phyloP scores from a whole-genome alignment of 306 rosid species.

The Cyclanthera cordifolia region DNA sequence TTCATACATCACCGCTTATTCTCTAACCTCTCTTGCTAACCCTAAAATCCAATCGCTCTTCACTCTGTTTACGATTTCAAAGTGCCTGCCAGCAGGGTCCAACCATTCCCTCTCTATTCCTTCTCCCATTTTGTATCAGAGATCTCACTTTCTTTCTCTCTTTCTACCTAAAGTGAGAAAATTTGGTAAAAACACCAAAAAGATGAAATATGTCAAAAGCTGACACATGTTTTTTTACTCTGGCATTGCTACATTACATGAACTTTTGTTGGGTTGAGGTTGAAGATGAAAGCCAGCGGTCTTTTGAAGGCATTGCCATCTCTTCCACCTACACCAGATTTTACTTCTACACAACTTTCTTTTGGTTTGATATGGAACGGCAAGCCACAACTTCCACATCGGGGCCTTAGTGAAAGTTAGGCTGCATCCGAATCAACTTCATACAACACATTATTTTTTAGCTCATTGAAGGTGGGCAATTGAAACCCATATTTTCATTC shows the following conservation, averaged over 20 bases:
- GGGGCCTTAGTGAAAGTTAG: background rate
- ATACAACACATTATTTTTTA: too few relatives aligned
- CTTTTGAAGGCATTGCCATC: background rate
- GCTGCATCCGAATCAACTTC: background rate
- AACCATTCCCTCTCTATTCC: background rate
- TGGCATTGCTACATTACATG: background rate
- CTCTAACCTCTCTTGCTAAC: too few relatives aligned
- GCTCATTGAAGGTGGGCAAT: too few relatives aligned
- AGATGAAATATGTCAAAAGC: constrained; percentile 5
- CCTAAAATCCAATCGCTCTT: too few relatives aligned
- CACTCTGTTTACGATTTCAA: background rate
- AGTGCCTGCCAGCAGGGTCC: constrained; percentile 7
- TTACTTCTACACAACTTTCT: background rate
- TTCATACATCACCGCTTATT: too few relatives aligned
- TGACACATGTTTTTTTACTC: background rate
- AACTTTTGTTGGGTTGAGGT: background rate
- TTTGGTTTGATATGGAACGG: background rate
- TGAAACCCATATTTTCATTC: too few relatives aligned
- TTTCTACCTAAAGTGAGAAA: background rate
- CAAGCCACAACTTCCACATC: background rate
- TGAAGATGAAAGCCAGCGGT: too few relatives aligned
- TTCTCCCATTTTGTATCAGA: background rate
- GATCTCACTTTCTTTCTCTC: background rate
- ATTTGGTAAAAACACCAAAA: background rate
- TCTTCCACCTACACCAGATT: background rate